Percentiles rank a stretch among this genome's conserved stretches.
Conservation (phyloP, 2,329 filamentous ascomycete species). For the Shiraia sp. region DNA sequence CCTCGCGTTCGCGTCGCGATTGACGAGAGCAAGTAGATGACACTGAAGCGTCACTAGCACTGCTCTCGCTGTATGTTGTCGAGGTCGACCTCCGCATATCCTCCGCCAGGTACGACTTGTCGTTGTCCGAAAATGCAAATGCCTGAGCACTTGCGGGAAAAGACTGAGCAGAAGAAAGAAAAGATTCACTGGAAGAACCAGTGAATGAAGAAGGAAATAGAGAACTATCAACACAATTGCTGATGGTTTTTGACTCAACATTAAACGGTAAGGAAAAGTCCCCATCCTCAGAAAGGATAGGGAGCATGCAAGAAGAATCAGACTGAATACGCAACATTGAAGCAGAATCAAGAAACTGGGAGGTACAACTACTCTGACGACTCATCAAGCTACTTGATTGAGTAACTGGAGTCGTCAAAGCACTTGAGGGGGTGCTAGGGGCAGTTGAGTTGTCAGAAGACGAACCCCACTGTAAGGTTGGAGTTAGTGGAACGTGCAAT, state of each 20-base stretch:
- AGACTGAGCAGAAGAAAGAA: constrained; percentile 36
- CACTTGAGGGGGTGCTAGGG: constrained; percentile 43
- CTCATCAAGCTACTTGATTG: constrained; percentile 48
- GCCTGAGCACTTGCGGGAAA: constrained; percentile 37
- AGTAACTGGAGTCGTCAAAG: constrained; percentile 45
- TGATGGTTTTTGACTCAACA: constrained; percentile 41
- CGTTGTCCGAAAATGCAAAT: constrained; percentile 36
- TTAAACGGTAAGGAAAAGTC: constrained; percentile 39
- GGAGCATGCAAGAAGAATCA: constrained; percentile 42
- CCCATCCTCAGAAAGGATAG: constrained; percentile 43
- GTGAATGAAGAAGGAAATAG: constrained; percentile 34
- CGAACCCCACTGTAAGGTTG: constrained; percentile 35
- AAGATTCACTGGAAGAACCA: constrained; percentile 44
- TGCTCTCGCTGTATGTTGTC: constrained; percentile 32
- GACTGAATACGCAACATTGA: constrained; percentile 52
- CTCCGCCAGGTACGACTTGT: constrained; percentile 43
- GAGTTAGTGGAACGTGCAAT: constrained; percentile 37
- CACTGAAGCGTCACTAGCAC: constrained; percentile 51
- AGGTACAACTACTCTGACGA: constrained; percentile 50
- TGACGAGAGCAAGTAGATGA: constrained; percentile 51
- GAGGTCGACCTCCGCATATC: constrained; percentile 58
- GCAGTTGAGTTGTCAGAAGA: constrained; percentile 40
- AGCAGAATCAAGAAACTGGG: constrained; percentile 46
- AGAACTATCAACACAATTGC: constrained; percentile 34
- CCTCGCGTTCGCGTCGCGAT: constrained; percentile 54